phyloP scores from a whole-genome alignment of 805 yeast species.

The Ogataea philodendri region DNA sequence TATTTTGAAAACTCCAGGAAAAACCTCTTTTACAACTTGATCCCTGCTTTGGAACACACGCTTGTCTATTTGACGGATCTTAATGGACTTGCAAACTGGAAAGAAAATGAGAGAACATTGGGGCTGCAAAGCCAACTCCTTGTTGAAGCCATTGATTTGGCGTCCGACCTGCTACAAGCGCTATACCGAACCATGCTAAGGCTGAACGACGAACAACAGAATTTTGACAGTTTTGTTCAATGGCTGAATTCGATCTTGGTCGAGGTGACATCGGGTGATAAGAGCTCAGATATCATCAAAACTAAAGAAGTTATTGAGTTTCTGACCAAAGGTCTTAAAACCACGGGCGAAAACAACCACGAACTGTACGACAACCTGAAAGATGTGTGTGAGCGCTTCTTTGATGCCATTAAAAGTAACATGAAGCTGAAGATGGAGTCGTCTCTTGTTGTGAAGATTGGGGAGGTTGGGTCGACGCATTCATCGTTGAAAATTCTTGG shows the following conservation, averaged over 20 bases:
- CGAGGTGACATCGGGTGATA: conserved; percentile 40
- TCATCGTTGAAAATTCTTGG: conserved; percentile 5
- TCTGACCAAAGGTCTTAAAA: conserved; percentile 25
- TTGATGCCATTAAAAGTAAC: conserved; percentile 20
- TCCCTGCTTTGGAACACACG: conserved; percentile 57
- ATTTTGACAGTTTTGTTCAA: conserved; percentile 43
- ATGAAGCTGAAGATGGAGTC: conserved; percentile 22
- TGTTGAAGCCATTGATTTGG: conserved; percentile 19
- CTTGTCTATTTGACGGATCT: conserved; percentile 45
- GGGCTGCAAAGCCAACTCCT: conserved; percentile 21
- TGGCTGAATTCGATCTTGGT: conserved; percentile 43
- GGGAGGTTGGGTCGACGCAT: conserved; percentile 17
- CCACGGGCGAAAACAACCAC: conserved; percentile 8
- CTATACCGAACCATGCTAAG: conserved; percentile 41
- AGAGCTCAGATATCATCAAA: conserved; percentile 18
- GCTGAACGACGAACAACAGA: conserved; percentile 45
- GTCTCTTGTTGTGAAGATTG: conserved; percentile 11
- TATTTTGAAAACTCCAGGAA: conserved; percentile 52
- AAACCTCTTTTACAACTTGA: conserved; percentile 44
- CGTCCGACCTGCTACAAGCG: conserved; percentile 31
- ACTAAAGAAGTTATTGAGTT: conserved; percentile 34
- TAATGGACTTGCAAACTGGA: conserved; percentile 41
- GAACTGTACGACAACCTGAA: conserved; percentile 16
- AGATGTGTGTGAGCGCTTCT: conserved; percentile 13
- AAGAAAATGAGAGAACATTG: conserved; percentile 20